Percentiles rank a stretch among this genome's conserved stretches.
These are phyloP conservation scores for Picochlorum sp. DNA, from an alignment of 139 green algal genomes.

Conservation along the genomic window DNA sequence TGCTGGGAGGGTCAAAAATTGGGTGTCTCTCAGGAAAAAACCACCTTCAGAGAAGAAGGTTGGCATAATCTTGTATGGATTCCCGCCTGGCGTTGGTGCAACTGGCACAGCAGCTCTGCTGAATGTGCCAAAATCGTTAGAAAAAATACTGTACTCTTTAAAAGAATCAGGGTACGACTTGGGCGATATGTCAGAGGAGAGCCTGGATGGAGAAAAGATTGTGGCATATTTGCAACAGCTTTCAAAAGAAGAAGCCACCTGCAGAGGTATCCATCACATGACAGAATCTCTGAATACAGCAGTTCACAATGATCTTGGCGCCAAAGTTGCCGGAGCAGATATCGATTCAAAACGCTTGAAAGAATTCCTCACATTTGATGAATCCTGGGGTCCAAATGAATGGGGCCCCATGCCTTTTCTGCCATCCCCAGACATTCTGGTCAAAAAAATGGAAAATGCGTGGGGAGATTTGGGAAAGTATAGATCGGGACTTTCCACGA, in stretches of 20 bases:
- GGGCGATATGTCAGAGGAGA: constrained; percentile 33
- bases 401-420: constrained; percentile 87
- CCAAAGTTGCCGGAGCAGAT: constrained; percentile 28
- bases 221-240: constrained; percentile 45
- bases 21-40: constrained; percentile 50
- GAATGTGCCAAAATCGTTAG: constrained; percentile 88
- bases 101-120: constrained; percentile 92
- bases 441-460: constrained; percentile 73
- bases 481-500: constrained; percentile 42
- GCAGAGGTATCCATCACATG: constrained; percentile 34
- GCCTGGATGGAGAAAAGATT: constrained; percentile 63
- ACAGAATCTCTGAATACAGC: not conserved
- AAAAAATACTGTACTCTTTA: constrained; percentile 53
- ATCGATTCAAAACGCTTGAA: constrained; percentile 50
- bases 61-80: constrained; percentile 68
- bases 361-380: constrained; percentile 62
- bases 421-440: constrained; percentile 66
- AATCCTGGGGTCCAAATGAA: constrained; percentile 75
- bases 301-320: constrained; percentile 19
- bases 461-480: constrained; percentile 81
- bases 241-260: not conserved
- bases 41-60: constrained; percentile 52
- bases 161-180: constrained; percentile 72
- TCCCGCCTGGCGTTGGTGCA: constrained; percentile 91
- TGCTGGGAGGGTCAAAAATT: constrained; percentile 58